These are phyloP conservation scores for Ophiosphaerella herpotricha DNA, from an alignment of 2,329 filamentous ascomycete species.

Conservation along the genomic window DNA sequence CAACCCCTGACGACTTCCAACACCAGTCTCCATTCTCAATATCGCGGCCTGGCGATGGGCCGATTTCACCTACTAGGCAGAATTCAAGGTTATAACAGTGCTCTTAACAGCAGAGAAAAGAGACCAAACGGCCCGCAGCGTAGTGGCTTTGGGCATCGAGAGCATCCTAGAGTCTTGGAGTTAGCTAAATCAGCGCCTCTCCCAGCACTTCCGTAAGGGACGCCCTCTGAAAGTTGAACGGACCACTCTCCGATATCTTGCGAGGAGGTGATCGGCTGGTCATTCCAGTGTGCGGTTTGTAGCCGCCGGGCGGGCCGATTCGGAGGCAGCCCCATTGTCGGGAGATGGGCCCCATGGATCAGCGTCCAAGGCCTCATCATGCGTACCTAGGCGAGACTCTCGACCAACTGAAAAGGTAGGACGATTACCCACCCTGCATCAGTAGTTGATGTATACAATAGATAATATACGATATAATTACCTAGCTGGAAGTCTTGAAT, in stretches of 20 bases:
- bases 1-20: too few species aligned
- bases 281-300: slow-evolving; percentile 5
- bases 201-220: slow-evolving; percentile 13
- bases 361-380: slow-evolving; percentile 14
- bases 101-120: too few species aligned
- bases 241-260: background rate
- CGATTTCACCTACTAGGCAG: too few species aligned
- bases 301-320: slow-evolving; percentile 18
- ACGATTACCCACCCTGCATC: too few species aligned
- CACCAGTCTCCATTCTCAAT: too few species aligned
- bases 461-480: too few species aligned
- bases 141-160: background rate
- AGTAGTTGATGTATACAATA: too few species aligned
- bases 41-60: too few species aligned
- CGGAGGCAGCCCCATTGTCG: slow-evolving; percentile 16
- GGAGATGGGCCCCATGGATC: slow-evolving; percentile 24
- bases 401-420: too few species aligned
- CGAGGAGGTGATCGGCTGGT: background rate
- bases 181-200: slow-evolving; percentile 1
- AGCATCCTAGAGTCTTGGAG: background rate
- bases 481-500: too few species aligned
- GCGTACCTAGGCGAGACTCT: slow-evolving; percentile 4
- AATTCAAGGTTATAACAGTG: too few species aligned
- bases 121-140: background rate
- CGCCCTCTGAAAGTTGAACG: slow-evolving; percentile 10